Conservation (phyloP, 495 filamentous ascomycete species). For the Lasiosphaeria miniovina region DNA sequence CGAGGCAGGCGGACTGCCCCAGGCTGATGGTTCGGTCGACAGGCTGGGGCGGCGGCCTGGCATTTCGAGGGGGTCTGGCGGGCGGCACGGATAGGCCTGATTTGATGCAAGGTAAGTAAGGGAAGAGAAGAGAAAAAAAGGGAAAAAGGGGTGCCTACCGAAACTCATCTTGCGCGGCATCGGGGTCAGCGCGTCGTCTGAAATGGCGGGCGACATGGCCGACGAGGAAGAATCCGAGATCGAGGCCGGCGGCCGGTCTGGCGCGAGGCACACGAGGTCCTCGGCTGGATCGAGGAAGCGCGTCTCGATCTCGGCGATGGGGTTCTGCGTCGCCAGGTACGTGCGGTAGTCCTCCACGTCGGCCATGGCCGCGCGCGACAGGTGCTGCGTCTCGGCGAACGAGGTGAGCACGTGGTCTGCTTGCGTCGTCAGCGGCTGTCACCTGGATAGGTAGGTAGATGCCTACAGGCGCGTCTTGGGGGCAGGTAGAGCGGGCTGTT, state of each 20-base stretch:
- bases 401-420: constrained; percentile 68
- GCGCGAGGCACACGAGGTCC: constrained; percentile 61
- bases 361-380: constrained; percentile 52
- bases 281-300: constrained; percentile 62
- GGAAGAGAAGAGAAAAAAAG: not conserved
- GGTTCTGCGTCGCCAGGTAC: constrained; percentile 61
- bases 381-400: constrained; percentile 56
- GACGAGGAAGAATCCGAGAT: constrained; percentile 2
- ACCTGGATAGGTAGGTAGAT: too few species aligned
- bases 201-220: not conserved
- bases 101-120: not conserved
- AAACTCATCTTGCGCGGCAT: constrained; percentile 23
- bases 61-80: too few species aligned
- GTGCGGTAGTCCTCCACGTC: constrained; percentile 62
- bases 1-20: constrained; percentile 5
- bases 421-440: too few species aligned
- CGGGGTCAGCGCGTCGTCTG: constrained; percentile 22
- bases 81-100: too few species aligned
- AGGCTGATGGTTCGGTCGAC: not conserved
- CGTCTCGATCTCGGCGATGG: constrained; percentile 63
- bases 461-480: constrained; percentile 1
- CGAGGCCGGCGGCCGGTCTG: not conserved
- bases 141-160: not conserved
- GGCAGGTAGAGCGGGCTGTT: too few species aligned
- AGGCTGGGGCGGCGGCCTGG: too few species aligned